phyloP scores from a whole-genome alignment of 345 rosid species.

The Pugionium cornutum region DNA sequence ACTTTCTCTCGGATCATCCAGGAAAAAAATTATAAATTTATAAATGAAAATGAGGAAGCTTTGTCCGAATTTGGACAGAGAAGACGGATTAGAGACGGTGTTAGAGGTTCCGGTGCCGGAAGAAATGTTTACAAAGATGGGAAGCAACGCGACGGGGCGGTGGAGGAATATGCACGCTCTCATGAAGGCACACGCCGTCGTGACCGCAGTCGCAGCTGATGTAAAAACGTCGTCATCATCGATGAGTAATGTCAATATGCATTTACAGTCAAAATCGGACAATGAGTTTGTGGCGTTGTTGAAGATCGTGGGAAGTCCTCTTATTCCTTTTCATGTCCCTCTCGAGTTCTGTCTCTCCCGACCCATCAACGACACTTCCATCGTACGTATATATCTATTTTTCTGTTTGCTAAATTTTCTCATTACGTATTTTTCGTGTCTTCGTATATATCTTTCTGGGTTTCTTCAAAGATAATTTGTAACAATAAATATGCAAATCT shows the following conservation, averaged over 20 bases:
- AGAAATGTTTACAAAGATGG: no score
- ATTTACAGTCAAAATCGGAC: constrained; percentile 69
- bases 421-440: no score
- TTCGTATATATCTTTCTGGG: no score
- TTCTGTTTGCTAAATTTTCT: no score
- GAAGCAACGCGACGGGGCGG: constrained; percentile 47
- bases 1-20: constrained; percentile 20
- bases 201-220: constrained; percentile 31
- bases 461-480: no score
- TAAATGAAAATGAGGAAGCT: no score
- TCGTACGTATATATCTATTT: constrained; percentile 64
- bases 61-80: no score
- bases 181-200: constrained; percentile 62
- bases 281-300: constrained; percentile 87
- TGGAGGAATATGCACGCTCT: constrained; percentile 79
- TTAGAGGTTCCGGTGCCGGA: no score
- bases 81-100: no score
- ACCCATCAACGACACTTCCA: constrained; percentile 55
- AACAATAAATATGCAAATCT: no score
- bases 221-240: constrained; percentile 33
- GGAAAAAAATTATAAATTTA: not conserved
- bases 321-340: constrained; percentile 72
- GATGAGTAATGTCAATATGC: constrained; percentile 37
- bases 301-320: constrained; percentile 90
- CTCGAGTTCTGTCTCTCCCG: constrained; percentile 49